Conservation (phyloP, 2,329 filamentous ascomycete genomes). For the Chrysoporthe cubensis region DNA sequence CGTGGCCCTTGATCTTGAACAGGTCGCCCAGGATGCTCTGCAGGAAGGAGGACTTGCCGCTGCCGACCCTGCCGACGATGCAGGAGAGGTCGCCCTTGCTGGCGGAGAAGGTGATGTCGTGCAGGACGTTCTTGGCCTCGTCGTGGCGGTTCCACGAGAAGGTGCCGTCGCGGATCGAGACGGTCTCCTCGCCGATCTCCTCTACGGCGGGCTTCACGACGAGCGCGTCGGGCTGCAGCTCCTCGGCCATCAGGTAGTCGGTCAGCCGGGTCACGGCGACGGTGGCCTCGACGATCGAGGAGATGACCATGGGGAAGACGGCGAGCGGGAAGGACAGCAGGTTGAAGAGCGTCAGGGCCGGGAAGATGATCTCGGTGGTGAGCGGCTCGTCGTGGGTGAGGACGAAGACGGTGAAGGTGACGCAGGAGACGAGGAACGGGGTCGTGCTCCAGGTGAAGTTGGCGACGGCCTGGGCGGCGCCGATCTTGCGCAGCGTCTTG, state of each 20-base stretch:
- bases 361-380: constrained; percentile 95
- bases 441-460: constrained; percentile 99
- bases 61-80: constrained; percentile 90
- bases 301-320: constrained; percentile 96
- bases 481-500: constrained; percentile 94
- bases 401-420: constrained; percentile 93
- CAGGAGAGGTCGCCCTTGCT: constrained; percentile 93
- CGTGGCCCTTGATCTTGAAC: constrained; percentile 85
- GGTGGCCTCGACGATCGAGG: constrained; percentile 91
- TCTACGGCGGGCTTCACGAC: constrained; percentile 69
- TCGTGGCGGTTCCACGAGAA: constrained; percentile 96
- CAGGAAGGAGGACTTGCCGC: constrained; percentile 92
- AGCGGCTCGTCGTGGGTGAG: constrained; percentile 79
- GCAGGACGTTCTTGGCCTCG: constrained; percentile 65
- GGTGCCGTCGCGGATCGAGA: constrained; percentile 79
- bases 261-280: constrained; percentile 89
- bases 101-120: constrained; percentile 84
- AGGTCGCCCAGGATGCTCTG: constrained; percentile 88
- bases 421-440: constrained; percentile 95
- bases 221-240: constrained; percentile 86
- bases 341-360: constrained; percentile 92
- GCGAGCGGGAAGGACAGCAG: constrained; percentile 92
- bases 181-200: constrained; percentile 81
- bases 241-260: constrained; percentile 82
- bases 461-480: constrained; percentile 88